Evolutionary conservation across 139 green algal species (phyloP).

Genomic region (Auxenochlorella pyrenoidosa): DNA sequence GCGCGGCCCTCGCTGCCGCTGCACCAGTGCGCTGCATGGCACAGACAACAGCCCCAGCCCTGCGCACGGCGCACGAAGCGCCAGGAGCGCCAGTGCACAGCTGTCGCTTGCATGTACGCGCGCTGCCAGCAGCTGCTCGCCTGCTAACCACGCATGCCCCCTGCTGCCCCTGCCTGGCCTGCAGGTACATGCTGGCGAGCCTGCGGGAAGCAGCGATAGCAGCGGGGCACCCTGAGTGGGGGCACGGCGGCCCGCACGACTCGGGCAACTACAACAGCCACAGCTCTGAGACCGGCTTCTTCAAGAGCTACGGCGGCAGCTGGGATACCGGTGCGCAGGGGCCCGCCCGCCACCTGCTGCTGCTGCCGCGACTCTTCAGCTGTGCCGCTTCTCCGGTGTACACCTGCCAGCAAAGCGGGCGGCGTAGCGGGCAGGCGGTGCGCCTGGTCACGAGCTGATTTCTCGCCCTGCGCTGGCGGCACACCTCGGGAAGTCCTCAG

Average conservation of each 20-base stretch:
- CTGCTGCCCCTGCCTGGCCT: background rate
- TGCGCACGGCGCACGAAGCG: no score
- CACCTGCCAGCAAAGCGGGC: no score
- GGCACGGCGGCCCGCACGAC: slow-evolving; percentile 90
- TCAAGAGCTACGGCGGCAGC: slow-evolving; percentile 80
- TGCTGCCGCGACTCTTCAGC: no score
- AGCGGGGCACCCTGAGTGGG: slow-evolving; percentile 90
- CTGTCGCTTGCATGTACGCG: no score
- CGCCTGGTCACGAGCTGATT: no score
- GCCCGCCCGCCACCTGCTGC: background rate
- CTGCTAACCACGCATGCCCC: background rate
- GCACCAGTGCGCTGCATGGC: background rate
- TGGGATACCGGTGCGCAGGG: slow-evolving; percentile 70
- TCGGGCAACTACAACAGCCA: slow-evolving; percentile 93
- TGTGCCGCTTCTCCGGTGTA: no score
- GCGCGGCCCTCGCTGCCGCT: no score
- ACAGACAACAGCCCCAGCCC: no score
- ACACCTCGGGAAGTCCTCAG: no score
- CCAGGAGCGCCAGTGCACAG: no score
- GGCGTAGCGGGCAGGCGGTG: no score
- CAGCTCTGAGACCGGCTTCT: slow-evolving; percentile 94
- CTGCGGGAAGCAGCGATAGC: slow-evolving; percentile 71
- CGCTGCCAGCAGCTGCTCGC: background rate
- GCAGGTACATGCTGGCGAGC: slow-evolving; percentile 91
- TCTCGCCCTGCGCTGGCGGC: background rate